phyloP scores from a whole-genome alignment of 2,329 filamentous ascomycete genomes.

The Ceratocystis diversiconidia region DNA sequence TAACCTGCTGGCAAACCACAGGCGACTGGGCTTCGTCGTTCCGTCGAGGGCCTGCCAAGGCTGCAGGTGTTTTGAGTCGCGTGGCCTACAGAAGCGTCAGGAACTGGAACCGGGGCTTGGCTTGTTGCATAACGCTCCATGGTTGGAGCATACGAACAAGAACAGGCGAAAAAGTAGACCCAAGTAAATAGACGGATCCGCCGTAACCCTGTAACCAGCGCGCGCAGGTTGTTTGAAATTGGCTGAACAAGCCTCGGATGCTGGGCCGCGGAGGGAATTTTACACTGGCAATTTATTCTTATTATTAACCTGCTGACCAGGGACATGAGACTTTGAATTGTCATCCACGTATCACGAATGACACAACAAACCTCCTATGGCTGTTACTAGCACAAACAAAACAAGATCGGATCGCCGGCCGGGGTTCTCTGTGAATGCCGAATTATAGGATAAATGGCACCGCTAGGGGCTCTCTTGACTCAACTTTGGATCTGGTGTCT shows the following conservation, averaged over 20 bases:
- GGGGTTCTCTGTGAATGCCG: not conserved
- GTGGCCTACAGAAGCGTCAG: not conserved
- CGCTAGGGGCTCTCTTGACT: not conserved
- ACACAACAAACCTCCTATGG: not conserved
- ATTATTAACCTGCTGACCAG: not conserved
- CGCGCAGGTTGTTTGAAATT: conserved; percentile 3
- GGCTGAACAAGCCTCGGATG: not conserved
- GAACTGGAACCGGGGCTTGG: not conserved
- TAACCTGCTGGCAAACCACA: not conserved
- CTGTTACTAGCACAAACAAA: not conserved
- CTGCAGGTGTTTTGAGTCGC: conserved; percentile 1
- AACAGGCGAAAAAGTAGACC: not conserved
- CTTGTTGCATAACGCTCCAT: not conserved
- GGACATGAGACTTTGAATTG: not conserved
- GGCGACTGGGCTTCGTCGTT: not conserved
- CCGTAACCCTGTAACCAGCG: not conserved
- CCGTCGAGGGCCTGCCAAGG: not conserved
- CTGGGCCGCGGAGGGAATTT: not conserved
- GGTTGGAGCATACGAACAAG: not conserved
- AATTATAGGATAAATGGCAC: not conserved
- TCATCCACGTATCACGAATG: not conserved
- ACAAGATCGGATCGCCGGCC: not conserved
- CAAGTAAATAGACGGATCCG: no score
- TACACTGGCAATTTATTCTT: not conserved
- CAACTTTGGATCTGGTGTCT: not conserved